These are phyloP conservation scores for Yamadazyma mexicana DNA, from an alignment of 1,139 yeast genomes.

Conservation along the genomic window DNA sequence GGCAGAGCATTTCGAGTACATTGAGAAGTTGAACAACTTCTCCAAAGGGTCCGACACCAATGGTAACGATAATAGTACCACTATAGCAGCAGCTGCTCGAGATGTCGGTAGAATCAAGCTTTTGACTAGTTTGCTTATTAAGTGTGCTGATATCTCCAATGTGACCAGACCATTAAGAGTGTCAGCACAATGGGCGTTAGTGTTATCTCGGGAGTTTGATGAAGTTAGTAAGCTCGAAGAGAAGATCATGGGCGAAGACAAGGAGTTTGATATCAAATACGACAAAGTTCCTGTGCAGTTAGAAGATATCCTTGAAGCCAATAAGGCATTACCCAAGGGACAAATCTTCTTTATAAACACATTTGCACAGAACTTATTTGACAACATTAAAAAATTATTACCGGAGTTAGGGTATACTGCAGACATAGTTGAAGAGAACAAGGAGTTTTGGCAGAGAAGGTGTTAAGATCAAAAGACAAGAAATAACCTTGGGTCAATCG, in stretches of 20 bases:
- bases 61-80: too few species aligned
- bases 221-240: slow-evolving; percentile 62
- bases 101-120: slow-evolving; percentile 40
- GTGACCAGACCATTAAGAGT: slow-evolving; percentile 78
- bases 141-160: slow-evolving; percentile 93
- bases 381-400: slow-evolving; percentile 56
- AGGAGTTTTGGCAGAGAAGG: slow-evolving; percentile 39
- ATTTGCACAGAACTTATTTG: slow-evolving; percentile 77
- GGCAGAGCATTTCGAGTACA: slow-evolving; percentile 83
- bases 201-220: slow-evolving; percentile 71
- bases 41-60: not conserved
- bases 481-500: not conserved
- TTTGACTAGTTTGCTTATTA: slow-evolving; percentile 68
- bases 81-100: not conserved
- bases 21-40: slow-evolving; percentile 41
- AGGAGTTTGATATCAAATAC: slow-evolving; percentile 26
- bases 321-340: slow-evolving; percentile 63
- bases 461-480: not conserved
- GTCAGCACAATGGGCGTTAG: slow-evolving; percentile 84
- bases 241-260: slow-evolving; percentile 23
- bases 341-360: slow-evolving; percentile 82
- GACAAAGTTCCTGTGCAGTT: slow-evolving; percentile 31
- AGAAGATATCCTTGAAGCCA: slow-evolving; percentile 38
- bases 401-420: slow-evolving; percentile 58
- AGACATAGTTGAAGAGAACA: slow-evolving; percentile 46